Conservation (phyloP, 2,329 filamentous ascomycete genomes). For the Colletotrichum tropicicola region DNA sequence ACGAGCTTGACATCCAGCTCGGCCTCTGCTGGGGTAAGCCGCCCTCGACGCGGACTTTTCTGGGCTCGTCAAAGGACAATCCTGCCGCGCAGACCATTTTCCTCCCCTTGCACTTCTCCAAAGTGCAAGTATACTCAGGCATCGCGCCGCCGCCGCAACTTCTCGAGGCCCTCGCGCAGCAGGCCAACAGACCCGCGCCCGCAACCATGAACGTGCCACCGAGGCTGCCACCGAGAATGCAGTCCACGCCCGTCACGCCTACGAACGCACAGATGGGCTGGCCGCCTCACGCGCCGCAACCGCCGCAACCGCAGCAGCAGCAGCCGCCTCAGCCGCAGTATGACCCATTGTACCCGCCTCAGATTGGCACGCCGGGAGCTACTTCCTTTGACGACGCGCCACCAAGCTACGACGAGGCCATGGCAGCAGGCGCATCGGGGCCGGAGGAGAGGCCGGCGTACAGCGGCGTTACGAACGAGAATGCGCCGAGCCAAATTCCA, state of each 20-base stretch:
- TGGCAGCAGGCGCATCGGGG: conserved; percentile 77
- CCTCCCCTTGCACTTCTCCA: conserved; percentile 79
- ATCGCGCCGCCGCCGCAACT: conserved; percentile 83
- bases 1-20: conserved; percentile 84
- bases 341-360: conserved; percentile 68
- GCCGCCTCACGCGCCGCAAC: conserved; percentile 35
- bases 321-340: conserved; percentile 38
- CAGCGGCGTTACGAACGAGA: conserved; percentile 69
- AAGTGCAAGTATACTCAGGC: conserved; percentile 84
- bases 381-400: conserved; percentile 78
- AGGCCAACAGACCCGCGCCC: conserved; percentile 44
- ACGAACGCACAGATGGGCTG: conserved; percentile 13
- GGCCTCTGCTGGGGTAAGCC: conserved; percentile 79
- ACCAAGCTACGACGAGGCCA: conserved; percentile 92
- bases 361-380: conserved; percentile 56
- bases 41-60: conserved; percentile 42
- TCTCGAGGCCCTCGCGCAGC: conserved; percentile 64
- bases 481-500: conserved; percentile 60
- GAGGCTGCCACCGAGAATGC: conserved; percentile 44
- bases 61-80: conserved; percentile 35
- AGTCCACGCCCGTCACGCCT: conserved; percentile 35
- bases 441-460: conserved; percentile 79
- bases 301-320: conserved; percentile 36
- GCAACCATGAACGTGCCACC: conserved; percentile 45
- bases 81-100: conserved; percentile 69